A percentile compares a stretch with the other conserved stretches of the same genome.
These are phyloP conservation scores for Quercus phellos DNA, from an alignment of 331 rosid genomes.

Conservation along the genomic window DNA sequence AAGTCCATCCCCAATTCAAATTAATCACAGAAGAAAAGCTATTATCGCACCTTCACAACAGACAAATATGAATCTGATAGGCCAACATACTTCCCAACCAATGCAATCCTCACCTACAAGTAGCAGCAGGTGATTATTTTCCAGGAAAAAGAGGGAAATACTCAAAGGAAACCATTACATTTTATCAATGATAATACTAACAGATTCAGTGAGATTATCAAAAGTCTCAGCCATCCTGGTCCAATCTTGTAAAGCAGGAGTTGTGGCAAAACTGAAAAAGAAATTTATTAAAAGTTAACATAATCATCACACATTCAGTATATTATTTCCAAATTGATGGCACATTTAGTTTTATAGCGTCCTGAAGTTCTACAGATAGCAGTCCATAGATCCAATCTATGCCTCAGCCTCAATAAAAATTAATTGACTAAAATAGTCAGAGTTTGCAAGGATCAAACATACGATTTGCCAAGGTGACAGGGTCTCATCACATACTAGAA, in stretches of 20 bases:
- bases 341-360: neutral
- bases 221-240: constrained; percentile 85
- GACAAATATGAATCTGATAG: constrained; percentile 91
- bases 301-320: constrained; percentile 3
- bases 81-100: constrained; percentile 99
- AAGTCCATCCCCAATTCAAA: neutral
- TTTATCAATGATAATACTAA: constrained; percentile 37
- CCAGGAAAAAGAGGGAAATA: constrained; percentile 6
- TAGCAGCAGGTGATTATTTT: constrained; percentile 17
- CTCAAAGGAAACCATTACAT: constrained; percentile 7
- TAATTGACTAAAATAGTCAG: constrained; percentile 9
- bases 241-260: constrained; percentile 85
- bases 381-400: neutral
- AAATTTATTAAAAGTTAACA: constrained; percentile 14
- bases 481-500: constrained; percentile 1
- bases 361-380: neutral
- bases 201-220: constrained; percentile 76
- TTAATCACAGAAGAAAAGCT: constrained; percentile 23
- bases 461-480: constrained; percentile 12
- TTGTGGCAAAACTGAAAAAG: constrained; percentile 50
- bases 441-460: constrained; percentile 1
- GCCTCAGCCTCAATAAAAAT: constrained; percentile 3
- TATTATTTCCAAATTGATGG: constrained; percentile 2
- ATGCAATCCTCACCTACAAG: constrained; percentile 85
- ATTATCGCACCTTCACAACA: constrained; percentile 71